A percentile compares a stretch with the other conserved stretches of the same genome.
phyloP scores from a whole-genome alignment of 768 basidiomycete genomes.

The Boletus patriciae region DNA sequence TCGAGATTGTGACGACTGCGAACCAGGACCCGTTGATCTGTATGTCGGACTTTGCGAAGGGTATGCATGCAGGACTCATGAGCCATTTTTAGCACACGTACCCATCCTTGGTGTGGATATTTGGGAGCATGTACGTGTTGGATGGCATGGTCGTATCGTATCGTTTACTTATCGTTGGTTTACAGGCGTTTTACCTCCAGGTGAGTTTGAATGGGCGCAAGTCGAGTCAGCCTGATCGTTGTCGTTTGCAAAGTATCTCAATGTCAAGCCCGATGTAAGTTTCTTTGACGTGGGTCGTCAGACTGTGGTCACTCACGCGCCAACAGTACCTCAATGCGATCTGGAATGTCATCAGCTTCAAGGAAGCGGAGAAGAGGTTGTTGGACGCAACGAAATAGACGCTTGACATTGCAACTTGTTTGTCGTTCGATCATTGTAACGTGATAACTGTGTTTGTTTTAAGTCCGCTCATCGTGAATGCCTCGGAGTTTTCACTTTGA shows the following conservation, averaged over 20 bases:
- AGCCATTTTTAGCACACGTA: slow-evolving; percentile 56
- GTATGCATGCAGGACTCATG: slow-evolving; percentile 7
- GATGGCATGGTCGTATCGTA: slow-evolving; percentile 4
- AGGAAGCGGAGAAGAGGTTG: slow-evolving; percentile 75
- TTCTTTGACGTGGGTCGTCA: neutral
- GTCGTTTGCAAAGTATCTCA: slow-evolving; percentile 64
- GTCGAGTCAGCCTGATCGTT: slow-evolving; percentile 5
- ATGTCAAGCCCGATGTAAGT: slow-evolving; percentile 91
- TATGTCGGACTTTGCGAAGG: slow-evolving; percentile 27
- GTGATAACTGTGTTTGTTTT: slow-evolving; percentile 1
- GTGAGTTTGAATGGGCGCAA: slow-evolving; percentile 1
- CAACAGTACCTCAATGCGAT: slow-evolving; percentile 88
- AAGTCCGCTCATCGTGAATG: neutral
- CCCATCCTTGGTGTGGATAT: slow-evolving; percentile 97
- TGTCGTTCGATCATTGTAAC: slow-evolving; percentile 10
- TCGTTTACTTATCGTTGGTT: slow-evolving; percentile 6
- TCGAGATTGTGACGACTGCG: slow-evolving; percentile 89
- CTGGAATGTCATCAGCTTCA: slow-evolving; percentile 96
- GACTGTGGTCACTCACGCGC: slow-evolving; percentile 5
- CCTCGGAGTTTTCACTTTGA: neutral
- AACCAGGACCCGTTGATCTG: slow-evolving; percentile 93
- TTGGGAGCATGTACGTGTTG: slow-evolving; percentile 81
- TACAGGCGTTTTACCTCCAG: slow-evolving; percentile 65
- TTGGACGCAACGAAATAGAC: slow-evolving; percentile 38
- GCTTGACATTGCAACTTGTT: neutral